Conservation (phyloP, 768 basidiomycete species). For the Coprinopsis sp. region DNA sequence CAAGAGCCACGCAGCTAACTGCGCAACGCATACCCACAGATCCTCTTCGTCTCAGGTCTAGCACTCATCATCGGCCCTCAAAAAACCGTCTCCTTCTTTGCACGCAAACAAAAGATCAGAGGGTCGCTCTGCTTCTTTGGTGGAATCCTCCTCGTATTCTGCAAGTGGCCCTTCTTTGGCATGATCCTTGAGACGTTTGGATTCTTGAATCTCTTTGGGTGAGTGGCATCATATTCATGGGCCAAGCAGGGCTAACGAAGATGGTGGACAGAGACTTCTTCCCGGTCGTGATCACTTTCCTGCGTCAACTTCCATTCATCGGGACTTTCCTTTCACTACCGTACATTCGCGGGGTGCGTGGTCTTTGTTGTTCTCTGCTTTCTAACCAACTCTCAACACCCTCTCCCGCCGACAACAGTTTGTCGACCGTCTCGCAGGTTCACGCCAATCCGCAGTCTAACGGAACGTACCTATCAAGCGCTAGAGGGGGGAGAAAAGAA, state of each 20-base stretch:
- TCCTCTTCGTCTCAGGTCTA: slow-evolving; percentile 90
- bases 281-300: slow-evolving; percentile 96
- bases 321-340: slow-evolving; percentile 84
- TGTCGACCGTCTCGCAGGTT: slow-evolving; percentile 76
- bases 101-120: slow-evolving; percentile 89
- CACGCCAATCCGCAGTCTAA: slow-evolving; percentile 69
- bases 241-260: slow-evolving; percentile 1
- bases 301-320: slow-evolving; percentile 89
- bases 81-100: slow-evolving; percentile 98
- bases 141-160: slow-evolving; percentile 87
- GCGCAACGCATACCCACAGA: slow-evolving; percentile 40
- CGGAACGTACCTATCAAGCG: slow-evolving; percentile 10
- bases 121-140: slow-evolving; percentile 87
- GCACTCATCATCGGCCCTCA: slow-evolving; percentile 96
- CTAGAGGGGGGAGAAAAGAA: too few species aligned
- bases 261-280: slow-evolving; percentile 80
- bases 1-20: neutral
- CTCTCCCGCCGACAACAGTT: slow-evolving; percentile 51
- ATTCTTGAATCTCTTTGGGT: slow-evolving; percentile 98
- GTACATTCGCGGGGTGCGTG: slow-evolving; percentile 78
- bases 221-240: slow-evolving; percentile 14
- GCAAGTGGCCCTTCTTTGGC: slow-evolving; percentile 93
- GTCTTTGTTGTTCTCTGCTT: neutral
- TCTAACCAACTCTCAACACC: neutral
- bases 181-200: slow-evolving; percentile 94